Conservation (phyloP, 495 filamentous ascomycete species). For the Peziza echinospora region DNA sequence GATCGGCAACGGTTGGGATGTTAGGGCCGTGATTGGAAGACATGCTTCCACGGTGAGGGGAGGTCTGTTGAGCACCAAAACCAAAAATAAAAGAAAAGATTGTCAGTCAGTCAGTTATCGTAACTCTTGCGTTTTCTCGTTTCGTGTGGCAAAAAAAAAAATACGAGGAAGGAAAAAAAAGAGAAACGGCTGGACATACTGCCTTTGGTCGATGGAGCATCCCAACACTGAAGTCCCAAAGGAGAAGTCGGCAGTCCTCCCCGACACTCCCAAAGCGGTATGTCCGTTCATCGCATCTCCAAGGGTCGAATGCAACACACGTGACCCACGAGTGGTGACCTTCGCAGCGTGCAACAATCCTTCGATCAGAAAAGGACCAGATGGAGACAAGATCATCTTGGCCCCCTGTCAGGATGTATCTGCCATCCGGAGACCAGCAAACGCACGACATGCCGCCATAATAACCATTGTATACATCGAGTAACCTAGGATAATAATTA, state of each 20-base stretch:
- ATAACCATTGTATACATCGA: slow-evolving; percentile 72
- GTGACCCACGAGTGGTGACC: slow-evolving; percentile 93
- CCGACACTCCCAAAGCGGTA: slow-evolving; percentile 93
- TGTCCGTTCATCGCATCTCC: slow-evolving; percentile 84
- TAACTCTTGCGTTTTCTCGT: no score
- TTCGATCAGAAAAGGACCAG: slow-evolving; percentile 66
- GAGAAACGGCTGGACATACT: no score
- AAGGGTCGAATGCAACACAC: slow-evolving; percentile 79
- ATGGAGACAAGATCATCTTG: slow-evolving; percentile 91
- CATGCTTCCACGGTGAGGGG: slow-evolving; percentile 39
- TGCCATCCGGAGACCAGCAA: slow-evolving; percentile 93
- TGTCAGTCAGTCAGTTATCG: neutral
- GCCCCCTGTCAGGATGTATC: slow-evolving; percentile 84
- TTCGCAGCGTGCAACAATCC: slow-evolving; percentile 77
- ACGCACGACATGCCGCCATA: slow-evolving; percentile 84
- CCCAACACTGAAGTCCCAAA: slow-evolving; percentile 95
- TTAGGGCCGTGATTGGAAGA: slow-evolving; percentile 31
- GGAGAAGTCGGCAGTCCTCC: slow-evolving; percentile 67
- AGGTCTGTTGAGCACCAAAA: slow-evolving; percentile 11
- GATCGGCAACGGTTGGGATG: slow-evolving; percentile 11
- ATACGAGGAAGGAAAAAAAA: no score
- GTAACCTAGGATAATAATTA: slow-evolving; percentile 31
- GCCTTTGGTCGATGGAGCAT: slow-evolving; percentile 82
- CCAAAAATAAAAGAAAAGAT: neutral
- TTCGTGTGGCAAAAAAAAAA: slow-evolving; percentile 1